phyloP scores from a whole-genome alignment of 2,329 filamentous ascomycete species.

The Fusarium sp. region DNA sequence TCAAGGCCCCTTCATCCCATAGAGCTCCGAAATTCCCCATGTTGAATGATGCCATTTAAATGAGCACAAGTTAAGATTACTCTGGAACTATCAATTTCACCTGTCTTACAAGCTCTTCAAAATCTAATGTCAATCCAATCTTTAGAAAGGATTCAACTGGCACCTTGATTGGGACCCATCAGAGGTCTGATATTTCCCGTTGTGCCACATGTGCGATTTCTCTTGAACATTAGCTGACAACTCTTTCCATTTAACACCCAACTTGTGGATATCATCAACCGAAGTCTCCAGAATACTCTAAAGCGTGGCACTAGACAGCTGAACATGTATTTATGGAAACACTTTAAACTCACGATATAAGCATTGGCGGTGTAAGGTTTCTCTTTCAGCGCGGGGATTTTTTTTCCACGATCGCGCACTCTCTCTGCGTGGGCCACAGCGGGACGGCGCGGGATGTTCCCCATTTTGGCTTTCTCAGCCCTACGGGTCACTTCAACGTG shows the following conservation, averaged over 20 bases:
- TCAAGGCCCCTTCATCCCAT: neutral
- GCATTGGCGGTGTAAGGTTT: slow-evolving; percentile 35
- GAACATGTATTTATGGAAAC: slow-evolving; percentile 11
- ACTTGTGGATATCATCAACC: slow-evolving; percentile 17
- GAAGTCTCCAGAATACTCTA: neutral
- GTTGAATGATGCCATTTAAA: neutral
- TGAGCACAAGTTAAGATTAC: neutral
- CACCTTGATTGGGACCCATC: rapidly evolving
- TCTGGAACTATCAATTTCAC: too few relatives aligned
- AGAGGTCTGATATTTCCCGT: neutral
- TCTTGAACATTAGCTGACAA: neutral
- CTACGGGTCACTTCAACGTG: slow-evolving; percentile 15
- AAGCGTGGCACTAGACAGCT: slow-evolving; percentile 13
- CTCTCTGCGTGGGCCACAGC: slow-evolving; percentile 19
- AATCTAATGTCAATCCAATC: neutral
- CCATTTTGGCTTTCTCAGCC: slow-evolving; percentile 23
- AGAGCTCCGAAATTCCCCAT: too few relatives aligned
- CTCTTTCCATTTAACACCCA: neutral
- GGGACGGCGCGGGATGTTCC: slow-evolving; percentile 18
- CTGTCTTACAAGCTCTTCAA: too few relatives aligned
- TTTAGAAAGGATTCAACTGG: neutral
- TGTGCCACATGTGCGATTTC: neutral
- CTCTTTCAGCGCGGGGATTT: neutral
- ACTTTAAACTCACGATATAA: slow-evolving; percentile 18
- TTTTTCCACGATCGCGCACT: slow-evolving; percentile 1